Percentiles rank a stretch among this genome's conserved stretches.
Conservation (phyloP, 352 stramenopile genomes). For the Pythium utonaiense region DNA sequence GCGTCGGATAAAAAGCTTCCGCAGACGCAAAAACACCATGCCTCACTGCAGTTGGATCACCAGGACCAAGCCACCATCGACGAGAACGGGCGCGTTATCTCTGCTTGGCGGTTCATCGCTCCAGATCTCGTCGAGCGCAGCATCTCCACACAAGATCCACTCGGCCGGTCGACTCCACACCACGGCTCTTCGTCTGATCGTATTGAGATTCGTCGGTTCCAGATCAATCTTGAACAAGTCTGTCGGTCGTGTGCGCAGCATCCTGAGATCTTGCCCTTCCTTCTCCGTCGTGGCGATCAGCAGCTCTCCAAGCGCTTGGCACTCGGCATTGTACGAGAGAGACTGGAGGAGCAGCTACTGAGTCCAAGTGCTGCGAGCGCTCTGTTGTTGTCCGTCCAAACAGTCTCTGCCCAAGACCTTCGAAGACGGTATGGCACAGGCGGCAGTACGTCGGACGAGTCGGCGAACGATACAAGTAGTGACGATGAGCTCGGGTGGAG, state of each 20-base stretch:
- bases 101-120: slow-evolving; percentile 58
- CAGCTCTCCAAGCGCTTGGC: slow-evolving; percentile 43
- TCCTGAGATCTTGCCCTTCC: slow-evolving; percentile 61
- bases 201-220: slow-evolving; percentile 61
- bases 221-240: slow-evolving; percentile 63
- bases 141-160: slow-evolving; percentile 24
- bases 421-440: slow-evolving; percentile 13
- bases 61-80: slow-evolving; percentile 24
- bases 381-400: slow-evolving; percentile 48
- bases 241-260: slow-evolving; percentile 54
- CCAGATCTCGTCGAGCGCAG: slow-evolving; percentile 59
- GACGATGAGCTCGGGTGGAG: slow-evolving; percentile 26
- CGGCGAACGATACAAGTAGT: slow-evolving; percentile 35
- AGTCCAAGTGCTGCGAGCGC: slow-evolving; percentile 28
- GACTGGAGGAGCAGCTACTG: slow-evolving; percentile 49
- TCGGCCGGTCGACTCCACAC: slow-evolving; percentile 5
- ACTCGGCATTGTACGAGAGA: slow-evolving; percentile 47
- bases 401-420: slow-evolving; percentile 31
- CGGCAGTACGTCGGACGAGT: slow-evolving; percentile 24
- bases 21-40: not conserved
- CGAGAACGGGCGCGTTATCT: slow-evolving; percentile 27
- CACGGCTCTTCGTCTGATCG: slow-evolving; percentile 1
- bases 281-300: slow-evolving; percentile 52
- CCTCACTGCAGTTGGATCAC: slow-evolving; percentile 31
- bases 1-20: not conserved